phyloP scores from a whole-genome alignment of 2,329 filamentous ascomycete genomes.

The Fusarium goolgardi region DNA sequence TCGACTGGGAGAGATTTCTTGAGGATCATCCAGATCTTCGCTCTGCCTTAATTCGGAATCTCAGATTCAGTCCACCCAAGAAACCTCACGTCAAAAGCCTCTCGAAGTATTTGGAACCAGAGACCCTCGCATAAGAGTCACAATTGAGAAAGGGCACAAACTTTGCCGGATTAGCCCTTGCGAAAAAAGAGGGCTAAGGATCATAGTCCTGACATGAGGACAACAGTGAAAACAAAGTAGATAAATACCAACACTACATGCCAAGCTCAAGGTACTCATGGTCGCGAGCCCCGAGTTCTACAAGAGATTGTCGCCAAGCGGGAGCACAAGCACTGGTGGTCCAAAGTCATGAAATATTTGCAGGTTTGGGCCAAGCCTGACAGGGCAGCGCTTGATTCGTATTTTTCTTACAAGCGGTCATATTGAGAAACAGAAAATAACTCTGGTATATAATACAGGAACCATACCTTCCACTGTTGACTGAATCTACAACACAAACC shows the following conservation, averaged over 20 bases:
- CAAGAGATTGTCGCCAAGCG: no score
- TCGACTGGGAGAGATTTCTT: neutral
- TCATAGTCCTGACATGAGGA: fast-evolving
- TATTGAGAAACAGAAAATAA: no score
- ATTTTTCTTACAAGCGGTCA: no score
- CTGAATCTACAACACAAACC: neutral
- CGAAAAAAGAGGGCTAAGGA: neutral
- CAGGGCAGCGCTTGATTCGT: no score
- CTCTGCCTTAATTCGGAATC: neutral
- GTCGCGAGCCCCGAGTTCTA: no score
- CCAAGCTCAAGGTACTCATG: neutral
- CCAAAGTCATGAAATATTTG: no score
- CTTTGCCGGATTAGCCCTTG: neutral
- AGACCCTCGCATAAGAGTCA: neutral
- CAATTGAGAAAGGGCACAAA: neutral
- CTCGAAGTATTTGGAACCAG: neutral
- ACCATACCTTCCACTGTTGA: no score
- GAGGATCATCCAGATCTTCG: neutral
- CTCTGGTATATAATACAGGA: no score
- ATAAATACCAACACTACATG: neutral
- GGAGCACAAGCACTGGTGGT: no score
- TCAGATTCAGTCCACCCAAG: neutral
- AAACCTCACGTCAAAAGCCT: fast-evolving
- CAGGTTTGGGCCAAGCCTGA: no score
- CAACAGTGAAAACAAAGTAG: neutral